Base-by-base conservation (phyloP, 2,329 filamentous ascomycete species). In the Botrytis fragariae region DNA sequence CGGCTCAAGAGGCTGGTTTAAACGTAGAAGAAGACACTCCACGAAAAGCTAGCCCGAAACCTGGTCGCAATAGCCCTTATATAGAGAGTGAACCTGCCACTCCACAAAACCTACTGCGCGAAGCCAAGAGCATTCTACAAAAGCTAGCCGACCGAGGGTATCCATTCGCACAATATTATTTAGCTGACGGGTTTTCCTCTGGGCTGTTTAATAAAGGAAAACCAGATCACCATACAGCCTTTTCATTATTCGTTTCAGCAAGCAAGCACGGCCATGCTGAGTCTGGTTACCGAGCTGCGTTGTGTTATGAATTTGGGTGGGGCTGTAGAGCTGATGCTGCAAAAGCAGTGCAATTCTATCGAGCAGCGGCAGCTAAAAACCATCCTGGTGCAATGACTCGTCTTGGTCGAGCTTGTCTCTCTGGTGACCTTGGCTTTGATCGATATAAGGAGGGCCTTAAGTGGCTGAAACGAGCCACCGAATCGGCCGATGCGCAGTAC, bases 231-330 rank as follows among this genome's bases (percentile, higher is more conserved):
- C 93, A 95, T 80, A 91, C 93, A 59, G 95, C 96, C 0, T 98
- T 98, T 80, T 92, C 94, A 14, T 89, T 98, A 44, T 99, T 99
- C 81, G 88, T 97, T 54, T 89, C 96, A 25, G 96, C 96, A 14
- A 95, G 93, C 79, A 99, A 98, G 84, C 96, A 98, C 83, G 96
- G 96, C 45, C 96, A 99, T 82, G 94, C 96, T 65, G 96, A 99
- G 84, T 96, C 96, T 73, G 95, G 92, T 51, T 99, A 98, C 83
- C 92, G 96, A 72, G 92, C 95, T 70, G 96, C 93, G 25, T 86
- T 99, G 72, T 98, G 95, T 84, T 98, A 98, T 84, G 96, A 99
- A 82, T 98, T 98, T 83, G 96, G 95, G 75, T 99, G 96, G 96
- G 96, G 96, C 59, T 97, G 92, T 79, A 91, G 94, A 73, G 94